Conservation (phyloP, 2,329 filamentous ascomycete species). For the Colletotrichum tropicicola region DNA sequence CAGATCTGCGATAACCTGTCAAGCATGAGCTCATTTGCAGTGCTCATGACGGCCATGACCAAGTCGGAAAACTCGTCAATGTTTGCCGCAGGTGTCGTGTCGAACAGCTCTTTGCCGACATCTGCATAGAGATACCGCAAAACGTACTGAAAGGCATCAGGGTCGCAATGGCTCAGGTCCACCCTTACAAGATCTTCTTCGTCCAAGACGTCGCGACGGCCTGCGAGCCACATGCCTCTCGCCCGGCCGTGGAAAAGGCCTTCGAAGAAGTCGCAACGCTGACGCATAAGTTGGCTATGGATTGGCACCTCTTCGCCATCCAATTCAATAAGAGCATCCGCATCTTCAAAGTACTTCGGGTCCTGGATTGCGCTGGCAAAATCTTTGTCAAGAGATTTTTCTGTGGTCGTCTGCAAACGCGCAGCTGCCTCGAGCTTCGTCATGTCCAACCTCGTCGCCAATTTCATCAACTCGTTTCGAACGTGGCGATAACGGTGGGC, state of each 20-base stretch:
- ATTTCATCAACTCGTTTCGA: conserved; percentile 85
- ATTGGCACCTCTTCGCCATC: conserved; percentile 75
- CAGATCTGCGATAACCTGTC: conserved; percentile 90
- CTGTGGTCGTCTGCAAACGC: conserved; percentile 75
- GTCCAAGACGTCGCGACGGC: conserved; percentile 61
- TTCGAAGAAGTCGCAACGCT: conserved; percentile 91
- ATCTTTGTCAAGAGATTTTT: conserved; percentile 72
- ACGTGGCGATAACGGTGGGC: conserved; percentile 82
- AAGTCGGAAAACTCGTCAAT: conserved; percentile 88
- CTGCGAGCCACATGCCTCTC: conserved; percentile 82
- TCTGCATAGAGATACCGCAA: conserved; percentile 87
- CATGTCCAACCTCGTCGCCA: conserved; percentile 78
- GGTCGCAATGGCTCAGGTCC: conserved; percentile 83
- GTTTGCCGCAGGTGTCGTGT: conserved; percentile 74
- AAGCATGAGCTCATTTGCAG: conserved; percentile 95
- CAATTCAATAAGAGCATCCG: conserved; percentile 82
- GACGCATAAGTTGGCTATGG: conserved; percentile 83
- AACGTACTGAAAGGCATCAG: conserved; percentile 79
- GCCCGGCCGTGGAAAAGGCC: conserved; percentile 91
- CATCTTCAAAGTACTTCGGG: conserved; percentile 77
- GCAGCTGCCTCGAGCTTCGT: conserved; percentile 78
- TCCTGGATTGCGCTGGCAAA: conserved; percentile 76
- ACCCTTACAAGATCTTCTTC: conserved; percentile 65
- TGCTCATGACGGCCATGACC: conserved; percentile 89
- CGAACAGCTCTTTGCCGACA: conserved; percentile 81